Percentiles rank a stretch among this genome's conserved stretches.
Evolutionary conservation across 257 asterid genomes (phyloP).

Genomic region (Perilla frutescens): DNA sequence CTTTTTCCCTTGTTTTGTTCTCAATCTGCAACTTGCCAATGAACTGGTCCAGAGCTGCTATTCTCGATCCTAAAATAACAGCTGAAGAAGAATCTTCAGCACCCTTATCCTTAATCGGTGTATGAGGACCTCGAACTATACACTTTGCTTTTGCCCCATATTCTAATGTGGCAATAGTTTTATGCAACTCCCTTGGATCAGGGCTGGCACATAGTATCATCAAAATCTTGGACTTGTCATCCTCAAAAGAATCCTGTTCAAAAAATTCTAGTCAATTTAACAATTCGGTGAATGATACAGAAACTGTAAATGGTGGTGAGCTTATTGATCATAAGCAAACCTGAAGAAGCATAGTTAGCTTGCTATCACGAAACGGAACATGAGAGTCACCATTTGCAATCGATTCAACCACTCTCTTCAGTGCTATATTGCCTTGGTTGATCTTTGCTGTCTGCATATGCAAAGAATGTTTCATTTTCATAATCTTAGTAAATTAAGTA

Average conservation of each 20-base stretch:
- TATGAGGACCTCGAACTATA: slow-evolving; percentile 80
- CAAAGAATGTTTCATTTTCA: slow-evolving; percentile 38
- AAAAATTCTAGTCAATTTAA: slow-evolving; percentile 25
- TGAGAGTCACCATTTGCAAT: slow-evolving; percentile 97
- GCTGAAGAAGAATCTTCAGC: slow-evolving; percentile 80
- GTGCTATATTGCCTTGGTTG: slow-evolving; percentile 89
- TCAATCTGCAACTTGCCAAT: slow-evolving; percentile 78
- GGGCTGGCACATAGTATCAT: slow-evolving; percentile 98
- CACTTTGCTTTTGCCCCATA: slow-evolving; percentile 98
- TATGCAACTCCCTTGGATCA: slow-evolving; percentile 89
- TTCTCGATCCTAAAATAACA: slow-evolving; percentile 69
- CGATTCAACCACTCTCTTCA: slow-evolving; percentile 94
- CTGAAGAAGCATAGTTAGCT: slow-evolving; percentile 98
- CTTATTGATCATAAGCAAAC: slow-evolving; percentile 36
- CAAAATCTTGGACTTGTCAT: slow-evolving; percentile 84
- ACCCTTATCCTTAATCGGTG: slow-evolving; percentile 74
- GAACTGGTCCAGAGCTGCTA: slow-evolving; percentile 84
- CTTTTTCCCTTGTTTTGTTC: slow-evolving; percentile 70
- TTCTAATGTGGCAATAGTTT: slow-evolving; percentile 88
- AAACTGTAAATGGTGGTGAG: not conserved
- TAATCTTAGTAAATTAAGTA: not conserved
- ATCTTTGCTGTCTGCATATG: slow-evolving; percentile 84
- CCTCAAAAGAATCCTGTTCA: slow-evolving; percentile 91
- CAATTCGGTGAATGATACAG: not conserved
- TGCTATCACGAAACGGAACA: slow-evolving; percentile 98